A percentile compares a stretch with the other conserved stretches of the same genome.
These are phyloP conservation scores for Hyphodiscus sp. DNA, from an alignment of 2,329 filamentous ascomycete species.

Conservation along the genomic window DNA sequence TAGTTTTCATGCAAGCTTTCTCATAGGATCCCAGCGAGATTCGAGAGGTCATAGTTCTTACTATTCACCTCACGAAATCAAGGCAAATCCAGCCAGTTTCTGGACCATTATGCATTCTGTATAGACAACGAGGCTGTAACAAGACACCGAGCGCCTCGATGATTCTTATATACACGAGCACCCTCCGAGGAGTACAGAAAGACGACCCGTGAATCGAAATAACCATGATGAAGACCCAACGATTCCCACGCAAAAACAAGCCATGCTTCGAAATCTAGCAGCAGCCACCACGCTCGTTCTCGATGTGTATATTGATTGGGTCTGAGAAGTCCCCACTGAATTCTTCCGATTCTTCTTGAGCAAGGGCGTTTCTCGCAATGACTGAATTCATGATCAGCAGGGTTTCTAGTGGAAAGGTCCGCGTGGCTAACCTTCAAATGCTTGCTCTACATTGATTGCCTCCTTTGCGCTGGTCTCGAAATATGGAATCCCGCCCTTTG, in stretches of 20 bases:
- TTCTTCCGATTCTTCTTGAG: slow-evolving; percentile 96
- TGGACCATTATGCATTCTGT: slow-evolving; percentile 21
- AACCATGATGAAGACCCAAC: slow-evolving; percentile 1
- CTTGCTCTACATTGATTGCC: slow-evolving; percentile 93
- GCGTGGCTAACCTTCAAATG: slow-evolving; percentile 50
- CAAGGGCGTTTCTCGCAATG: slow-evolving; percentile 90
- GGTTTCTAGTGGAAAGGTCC: not conserved
- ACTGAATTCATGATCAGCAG: slow-evolving; percentile 45
- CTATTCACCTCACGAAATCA: not conserved
- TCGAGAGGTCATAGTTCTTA: not conserved
- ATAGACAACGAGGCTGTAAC: slow-evolving; percentile 17
- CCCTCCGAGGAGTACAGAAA: not conserved
- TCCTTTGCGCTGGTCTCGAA: slow-evolving; percentile 99
- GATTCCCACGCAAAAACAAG: slow-evolving; percentile 1
- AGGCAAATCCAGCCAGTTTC: not conserved
- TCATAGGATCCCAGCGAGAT: not conserved
- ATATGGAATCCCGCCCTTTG: slow-evolving; percentile 94
- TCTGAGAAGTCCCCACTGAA: slow-evolving; percentile 97
- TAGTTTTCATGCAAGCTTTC: not conserved
- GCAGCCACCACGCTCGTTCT: slow-evolving; percentile 88
- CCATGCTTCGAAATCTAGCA: slow-evolving; percentile 51
- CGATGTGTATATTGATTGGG: slow-evolving; percentile 96
- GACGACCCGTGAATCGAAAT: slow-evolving; percentile 4
- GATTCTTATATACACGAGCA: slow-evolving; percentile 26
- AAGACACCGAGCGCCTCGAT: slow-evolving; percentile 28